phyloP scores from a whole-genome alignment of 805 yeast species.

The Suhomyces sp. region DNA sequence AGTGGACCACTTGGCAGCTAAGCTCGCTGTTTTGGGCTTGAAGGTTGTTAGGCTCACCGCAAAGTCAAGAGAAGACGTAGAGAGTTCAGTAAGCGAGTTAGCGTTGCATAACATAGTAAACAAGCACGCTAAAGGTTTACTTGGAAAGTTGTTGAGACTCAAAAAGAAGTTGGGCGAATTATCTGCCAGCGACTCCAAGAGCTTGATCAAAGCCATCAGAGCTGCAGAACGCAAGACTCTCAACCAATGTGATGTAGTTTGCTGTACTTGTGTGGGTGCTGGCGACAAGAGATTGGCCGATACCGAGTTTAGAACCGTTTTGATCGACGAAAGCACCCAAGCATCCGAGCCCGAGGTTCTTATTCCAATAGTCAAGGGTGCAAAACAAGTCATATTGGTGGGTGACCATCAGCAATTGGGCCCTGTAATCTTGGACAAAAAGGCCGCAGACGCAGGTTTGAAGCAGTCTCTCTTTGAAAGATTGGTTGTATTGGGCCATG shows the following conservation, averaged over 20 bases:
- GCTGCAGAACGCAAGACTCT: conserved; percentile 51
- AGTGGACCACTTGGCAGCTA: conserved; percentile 82
- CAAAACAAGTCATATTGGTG: conserved; percentile 82
- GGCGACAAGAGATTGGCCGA: conserved; percentile 64
- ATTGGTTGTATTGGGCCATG: conserved; percentile 73
- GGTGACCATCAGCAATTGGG: conserved; percentile 97
- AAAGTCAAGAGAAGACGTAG: conserved; percentile 76
- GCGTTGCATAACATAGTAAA: conserved; percentile 56
- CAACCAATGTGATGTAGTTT: conserved; percentile 67
- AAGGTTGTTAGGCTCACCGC: conserved; percentile 78
- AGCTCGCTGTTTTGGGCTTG: conserved; percentile 66
- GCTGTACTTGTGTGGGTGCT: conserved; percentile 92
- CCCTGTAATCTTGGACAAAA: conserved; percentile 78
- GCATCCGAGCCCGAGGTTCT: conserved; percentile 90
- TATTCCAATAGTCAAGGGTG: conserved; percentile 86
- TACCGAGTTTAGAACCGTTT: conserved; percentile 67
- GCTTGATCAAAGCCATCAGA: conserved; percentile 40
- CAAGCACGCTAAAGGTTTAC: conserved; percentile 48
- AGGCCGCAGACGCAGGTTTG: conserved; percentile 84
- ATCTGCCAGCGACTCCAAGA: conserved; percentile 49
- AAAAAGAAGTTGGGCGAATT: conserved; percentile 70
- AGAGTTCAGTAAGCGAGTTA: conserved; percentile 54
- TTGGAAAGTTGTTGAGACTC: conserved; percentile 55
- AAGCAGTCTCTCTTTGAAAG: conserved; percentile 86
- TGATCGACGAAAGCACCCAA: conserved; percentile 92